Base-by-base conservation (phyloP, 2,329 filamentous ascomycete species). In the Cladophialophora carrionii region DNA sequence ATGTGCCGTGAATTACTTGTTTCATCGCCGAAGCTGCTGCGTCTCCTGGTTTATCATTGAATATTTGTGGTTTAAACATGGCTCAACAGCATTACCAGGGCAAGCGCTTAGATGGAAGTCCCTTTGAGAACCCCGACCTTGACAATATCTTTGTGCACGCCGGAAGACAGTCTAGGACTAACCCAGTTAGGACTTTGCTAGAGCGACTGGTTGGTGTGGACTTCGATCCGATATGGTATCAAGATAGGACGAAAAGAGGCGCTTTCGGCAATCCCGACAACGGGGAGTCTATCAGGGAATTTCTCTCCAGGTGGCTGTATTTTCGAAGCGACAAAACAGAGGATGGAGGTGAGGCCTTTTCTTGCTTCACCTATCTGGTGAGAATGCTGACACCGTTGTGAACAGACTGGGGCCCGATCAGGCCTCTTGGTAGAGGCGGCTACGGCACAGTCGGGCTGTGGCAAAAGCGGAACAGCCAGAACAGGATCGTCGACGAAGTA, bases 401-500 rank as follows among this genome's bases (percentile, higher is more conserved):
- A 65, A 41, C 52, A 31, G 31, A 54, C n/a, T 71, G 69, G 69
- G 62, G 65, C 4, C 67, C 67, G 6, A 51, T 66, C 46, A 43
- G 67, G 20, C 51, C 62, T 20, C 63, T 71, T 6, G 69, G 69
- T 3, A 46, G 22, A 31, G 69, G 69, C 1, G 58, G 59, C 22
- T 66, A 58, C 48, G 69, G 69, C 34, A 49, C 41, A 1, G 69
- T 69, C 26, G 69, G 65, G n/a, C 55, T 68, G 0, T 71, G 67
- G 67, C 53, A 68, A 57, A 64, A 65, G 31, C 59, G 63, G 37
- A 37, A 69, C 26, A 48, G 37, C 7, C 20, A 63, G 4, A 67
- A 68, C 22, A 34, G 62, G 4, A 22, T 56, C 22, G 20, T 69
- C 2, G 69, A 71, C 41, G 64, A 66, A 51, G 41, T 71, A 17